Evolutionary conservation across 2,329 filamentous ascomycete species (phyloP).

Genomic region (Paradendryphiella salina): DNA sequence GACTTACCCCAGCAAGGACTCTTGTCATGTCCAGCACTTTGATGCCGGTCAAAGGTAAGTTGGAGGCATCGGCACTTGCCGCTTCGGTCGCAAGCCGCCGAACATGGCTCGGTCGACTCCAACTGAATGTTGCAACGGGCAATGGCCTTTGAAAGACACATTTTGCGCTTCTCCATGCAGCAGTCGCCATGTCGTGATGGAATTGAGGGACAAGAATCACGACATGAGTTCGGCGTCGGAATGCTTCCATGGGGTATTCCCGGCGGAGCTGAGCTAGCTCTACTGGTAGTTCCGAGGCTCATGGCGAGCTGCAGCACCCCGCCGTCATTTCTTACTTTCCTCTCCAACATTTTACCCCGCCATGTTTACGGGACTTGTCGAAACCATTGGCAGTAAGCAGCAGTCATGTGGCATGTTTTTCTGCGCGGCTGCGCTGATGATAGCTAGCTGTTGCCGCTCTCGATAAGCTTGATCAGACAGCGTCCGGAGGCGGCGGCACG

Average conservation of each 20-base stretch:
- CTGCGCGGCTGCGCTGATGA: slow-evolving; percentile 34
- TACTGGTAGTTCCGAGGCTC: slow-evolving; percentile 29
- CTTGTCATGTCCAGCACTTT: slow-evolving; percentile 95
- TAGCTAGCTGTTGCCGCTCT: slow-evolving; percentile 77
- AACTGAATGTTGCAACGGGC: slow-evolving; percentile 13
- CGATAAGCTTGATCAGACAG: slow-evolving; percentile 74
- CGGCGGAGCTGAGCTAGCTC: slow-evolving; percentile 17
- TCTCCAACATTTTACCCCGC: slow-evolving; percentile 26
- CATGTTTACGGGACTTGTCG: slow-evolving; percentile 83
- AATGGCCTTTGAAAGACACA: slow-evolving; percentile 10
- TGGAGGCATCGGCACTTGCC: slow-evolving; percentile 47
- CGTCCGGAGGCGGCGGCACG: slow-evolving; percentile 74
- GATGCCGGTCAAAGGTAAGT: slow-evolving; percentile 77
- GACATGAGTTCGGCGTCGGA: slow-evolving; percentile 1
- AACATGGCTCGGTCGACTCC: slow-evolving; percentile 12
- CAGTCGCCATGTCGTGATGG: slow-evolving; percentile 18
- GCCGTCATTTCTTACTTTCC: slow-evolving; percentile 14
- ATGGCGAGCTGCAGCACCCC: slow-evolving; percentile 25
- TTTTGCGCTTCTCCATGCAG: slow-evolving; percentile 23
- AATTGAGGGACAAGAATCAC: neutral
- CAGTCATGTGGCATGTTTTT: neutral
- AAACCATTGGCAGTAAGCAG: slow-evolving; percentile 78
- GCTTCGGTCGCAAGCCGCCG: slow-evolving; percentile 51
- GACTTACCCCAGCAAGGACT: slow-evolving; percentile 85
- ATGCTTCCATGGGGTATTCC: slow-evolving; percentile 16